These are phyloP conservation scores for Diutina mesorugosa DNA, from an alignment of 1,139 yeast species.

Conservation along the genomic window DNA sequence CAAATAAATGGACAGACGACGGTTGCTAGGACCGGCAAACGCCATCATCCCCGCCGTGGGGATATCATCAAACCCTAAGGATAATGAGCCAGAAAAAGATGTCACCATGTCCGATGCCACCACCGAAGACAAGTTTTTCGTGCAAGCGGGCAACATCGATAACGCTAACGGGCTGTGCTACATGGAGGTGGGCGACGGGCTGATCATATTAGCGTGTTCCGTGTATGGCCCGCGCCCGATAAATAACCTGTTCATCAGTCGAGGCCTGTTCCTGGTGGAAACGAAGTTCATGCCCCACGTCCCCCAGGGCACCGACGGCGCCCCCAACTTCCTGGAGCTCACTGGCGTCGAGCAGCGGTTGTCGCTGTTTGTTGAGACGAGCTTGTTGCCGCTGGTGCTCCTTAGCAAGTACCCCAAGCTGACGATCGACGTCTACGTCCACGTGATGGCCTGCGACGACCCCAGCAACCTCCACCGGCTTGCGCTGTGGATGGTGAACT, in stretches of 20 bases:
- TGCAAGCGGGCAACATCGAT: constrained; percentile 22
- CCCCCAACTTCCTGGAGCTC: constrained; percentile 22
- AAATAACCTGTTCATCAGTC: constrained; percentile 58
- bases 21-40: constrained; percentile 53
- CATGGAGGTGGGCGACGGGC: constrained; percentile 51
- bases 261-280: constrained; percentile 59
- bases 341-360: constrained; percentile 38
- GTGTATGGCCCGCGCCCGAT: constrained; percentile 89
- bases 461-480: constrained; percentile 25
- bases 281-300: constrained; percentile 46
- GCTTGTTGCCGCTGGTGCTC: constrained; percentile 48
- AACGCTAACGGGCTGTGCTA: constrained; percentile 81
- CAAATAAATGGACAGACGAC: constrained; percentile 42
- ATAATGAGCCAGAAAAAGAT: constrained; percentile 4
- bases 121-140: constrained; percentile 1
- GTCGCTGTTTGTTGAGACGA: constrained; percentile 42
- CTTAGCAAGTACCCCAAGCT: constrained; percentile 80
- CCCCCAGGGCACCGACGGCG: constrained; percentile 17
- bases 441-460: constrained; percentile 39
- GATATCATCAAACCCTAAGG: constrained; percentile 5
- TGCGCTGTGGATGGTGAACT: constrained; percentile 36
- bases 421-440: constrained; percentile 68
- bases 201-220: constrained; percentile 42
- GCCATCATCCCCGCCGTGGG: constrained; percentile 35
- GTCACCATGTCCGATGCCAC: constrained; percentile 11